These are phyloP conservation scores for Ogataea parapolymorpha DNA, from an alignment of 805 yeast genomes.

Conservation along the genomic window DNA sequence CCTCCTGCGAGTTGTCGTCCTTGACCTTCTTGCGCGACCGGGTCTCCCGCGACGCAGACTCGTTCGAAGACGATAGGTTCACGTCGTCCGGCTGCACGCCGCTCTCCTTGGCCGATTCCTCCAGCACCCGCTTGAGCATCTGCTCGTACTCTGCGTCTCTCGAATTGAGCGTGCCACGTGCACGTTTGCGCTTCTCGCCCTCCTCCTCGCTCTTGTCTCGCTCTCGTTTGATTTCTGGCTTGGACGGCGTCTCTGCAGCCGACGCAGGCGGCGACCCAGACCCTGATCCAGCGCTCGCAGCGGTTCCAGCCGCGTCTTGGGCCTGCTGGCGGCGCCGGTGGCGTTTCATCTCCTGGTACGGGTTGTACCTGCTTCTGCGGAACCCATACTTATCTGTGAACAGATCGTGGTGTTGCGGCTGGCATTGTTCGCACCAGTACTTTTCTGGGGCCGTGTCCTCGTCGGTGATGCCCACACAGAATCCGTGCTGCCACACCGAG, in stretches of 20 bases:
- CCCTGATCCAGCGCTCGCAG: constrained; percentile 9
- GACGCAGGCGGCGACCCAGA: constrained; percentile 9
- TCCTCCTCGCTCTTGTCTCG: constrained; percentile 15
- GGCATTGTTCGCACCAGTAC: constrained; percentile 91
- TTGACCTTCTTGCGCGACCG: constrained; percentile 25
- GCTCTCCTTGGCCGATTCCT: constrained; percentile 54
- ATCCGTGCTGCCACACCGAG: constrained; percentile 97
- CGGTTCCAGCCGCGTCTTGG: constrained; percentile 12
- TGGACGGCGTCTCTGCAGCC: constrained; percentile 8
- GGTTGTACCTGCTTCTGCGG: constrained; percentile 44
- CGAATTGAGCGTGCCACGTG: constrained; percentile 22
- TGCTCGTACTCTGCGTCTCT: constrained; percentile 36
- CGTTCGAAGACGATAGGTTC: constrained; percentile 32
- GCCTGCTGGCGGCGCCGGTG: constrained; percentile 27
- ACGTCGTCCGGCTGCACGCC: constrained; percentile 37
- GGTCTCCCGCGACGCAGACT: constrained; percentile 25
- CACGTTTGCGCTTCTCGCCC: constrained; percentile 25
- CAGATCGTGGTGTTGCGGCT: constrained; percentile 72
- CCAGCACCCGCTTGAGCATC: constrained; percentile 43
- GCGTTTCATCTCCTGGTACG: constrained; percentile 36
- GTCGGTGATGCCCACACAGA: constrained; percentile 80
- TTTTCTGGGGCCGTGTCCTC: constrained; percentile 83
- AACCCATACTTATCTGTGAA: constrained; percentile 46
- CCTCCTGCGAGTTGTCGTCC: constrained; percentile 21
- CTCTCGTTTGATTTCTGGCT: constrained; percentile 14